Conservation (phyloP, 805 yeast species). For the Metschnikowia dekortorum region DNA sequence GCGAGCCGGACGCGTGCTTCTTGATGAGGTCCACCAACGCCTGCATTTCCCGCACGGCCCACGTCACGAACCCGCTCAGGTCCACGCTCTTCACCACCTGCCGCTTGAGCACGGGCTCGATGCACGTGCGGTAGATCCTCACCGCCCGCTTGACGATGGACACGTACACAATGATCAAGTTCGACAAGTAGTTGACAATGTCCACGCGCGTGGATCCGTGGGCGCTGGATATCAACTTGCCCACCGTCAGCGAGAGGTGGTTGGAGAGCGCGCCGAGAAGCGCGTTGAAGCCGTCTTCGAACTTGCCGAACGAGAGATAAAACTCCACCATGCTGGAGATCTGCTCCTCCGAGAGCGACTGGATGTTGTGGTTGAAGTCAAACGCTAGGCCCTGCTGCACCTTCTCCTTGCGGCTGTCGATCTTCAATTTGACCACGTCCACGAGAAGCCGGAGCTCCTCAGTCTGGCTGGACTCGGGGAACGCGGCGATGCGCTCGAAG, state of each 20-base stretch:
- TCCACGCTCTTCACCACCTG: slow-evolving; percentile 23
- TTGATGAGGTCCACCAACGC: slow-evolving; percentile 56
- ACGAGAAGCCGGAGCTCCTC: slow-evolving; percentile 29
- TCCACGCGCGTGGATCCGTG: slow-evolving; percentile 43
- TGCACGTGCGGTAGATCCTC: slow-evolving; percentile 49
- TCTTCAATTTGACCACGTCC: slow-evolving; percentile 40
- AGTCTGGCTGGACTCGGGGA: slow-evolving; percentile 12
- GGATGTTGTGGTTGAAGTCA: slow-evolving; percentile 34
- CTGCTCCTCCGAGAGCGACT: slow-evolving; percentile 26
- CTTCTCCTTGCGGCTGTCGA: slow-evolving; percentile 32
- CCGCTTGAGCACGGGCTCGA: slow-evolving; percentile 32
- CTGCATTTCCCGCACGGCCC: slow-evolving; percentile 67
- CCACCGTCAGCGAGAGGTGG: slow-evolving; percentile 28
- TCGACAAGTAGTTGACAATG: slow-evolving; percentile 37
- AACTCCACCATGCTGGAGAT: slow-evolving; percentile 32
- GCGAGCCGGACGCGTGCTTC: slow-evolving; percentile 63
- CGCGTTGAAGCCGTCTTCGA: slow-evolving; percentile 33
- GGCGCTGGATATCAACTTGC: slow-evolving; percentile 32
- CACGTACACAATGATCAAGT: slow-evolving; percentile 36
- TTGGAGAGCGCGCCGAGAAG: slow-evolving; percentile 33
- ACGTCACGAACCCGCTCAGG: slow-evolving; percentile 56
- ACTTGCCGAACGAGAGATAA: slow-evolving; percentile 32
- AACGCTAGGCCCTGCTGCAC: slow-evolving; percentile 36
- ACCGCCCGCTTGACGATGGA: slow-evolving; percentile 46
- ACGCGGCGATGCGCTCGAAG: slow-evolving; percentile 22